Evolutionary conservation across 2,329 filamentous ascomycete species (phyloP).

Genomic region (Arthrobotrys entomopaga): DNA sequence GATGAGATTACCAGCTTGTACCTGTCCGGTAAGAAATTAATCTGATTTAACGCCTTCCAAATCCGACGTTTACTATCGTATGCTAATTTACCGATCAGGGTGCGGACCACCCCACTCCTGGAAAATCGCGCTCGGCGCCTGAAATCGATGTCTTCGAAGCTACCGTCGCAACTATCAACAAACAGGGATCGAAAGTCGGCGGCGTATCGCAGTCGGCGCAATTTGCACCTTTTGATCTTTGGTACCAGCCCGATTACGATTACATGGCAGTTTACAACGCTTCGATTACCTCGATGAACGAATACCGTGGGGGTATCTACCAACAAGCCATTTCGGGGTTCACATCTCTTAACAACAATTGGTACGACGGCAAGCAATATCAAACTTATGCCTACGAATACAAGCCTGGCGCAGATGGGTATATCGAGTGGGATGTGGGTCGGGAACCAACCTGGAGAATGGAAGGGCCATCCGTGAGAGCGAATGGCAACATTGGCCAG

Average conservation of each 20-base stretch:
- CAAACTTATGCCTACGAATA: slow-evolving; percentile 70
- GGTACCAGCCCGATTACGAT: slow-evolving; percentile 74
- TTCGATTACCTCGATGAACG: slow-evolving; percentile 65
- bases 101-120: slow-evolving; percentile 73
- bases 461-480: slow-evolving; percentile 66
- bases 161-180: slow-evolving; percentile 63
- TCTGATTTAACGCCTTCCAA: slow-evolving; percentile 60
- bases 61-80: slow-evolving; percentile 2
- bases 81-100: slow-evolving; percentile 59
- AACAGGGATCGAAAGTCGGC: slow-evolving; percentile 59
- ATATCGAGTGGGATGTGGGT: slow-evolving; percentile 68
- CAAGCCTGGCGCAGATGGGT: slow-evolving; percentile 64
- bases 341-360: slow-evolving; percentile 67
- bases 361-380: slow-evolving; percentile 68
- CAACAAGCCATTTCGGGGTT: slow-evolving; percentile 69
- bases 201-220: slow-evolving; percentile 62
- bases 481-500: slow-evolving; percentile 67
- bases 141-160: slow-evolving; percentile 79
- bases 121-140: slow-evolving; percentile 73
- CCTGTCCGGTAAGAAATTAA: slow-evolving; percentile 65
- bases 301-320: slow-evolving; percentile 67
- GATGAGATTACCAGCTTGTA: slow-evolving; percentile 76
- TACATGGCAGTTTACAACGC: slow-evolving; percentile 67
- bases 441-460: slow-evolving; percentile 67
- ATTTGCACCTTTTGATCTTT: slow-evolving; percentile 65